These are phyloP conservation scores for Neolecta irregularis DNA, from an alignment of 1,139 yeast genomes.

Conservation along the genomic window DNA sequence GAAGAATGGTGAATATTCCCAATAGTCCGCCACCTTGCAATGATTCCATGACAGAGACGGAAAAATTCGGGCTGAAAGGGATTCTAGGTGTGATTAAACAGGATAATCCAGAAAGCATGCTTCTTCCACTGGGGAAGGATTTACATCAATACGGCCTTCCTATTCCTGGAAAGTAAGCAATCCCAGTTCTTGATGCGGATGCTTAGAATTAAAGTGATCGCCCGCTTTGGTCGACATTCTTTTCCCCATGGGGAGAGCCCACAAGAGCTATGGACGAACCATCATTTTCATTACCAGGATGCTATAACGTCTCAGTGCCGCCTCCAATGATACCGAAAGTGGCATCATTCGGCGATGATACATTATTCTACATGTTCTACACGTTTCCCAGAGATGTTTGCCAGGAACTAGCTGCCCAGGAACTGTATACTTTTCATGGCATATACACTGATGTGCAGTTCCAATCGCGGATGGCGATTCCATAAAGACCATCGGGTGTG, in stretches of 20 bases:
- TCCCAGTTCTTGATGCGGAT: neutral
- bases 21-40: neutral
- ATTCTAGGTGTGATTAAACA: constrained; percentile 1
- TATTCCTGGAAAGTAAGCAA: neutral
- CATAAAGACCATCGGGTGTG: constrained; percentile 92
- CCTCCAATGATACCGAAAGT: constrained; percentile 56
- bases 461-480: constrained; percentile 86
- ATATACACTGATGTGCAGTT: constrained; percentile 14
- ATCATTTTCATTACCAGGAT: constrained; percentile 42
- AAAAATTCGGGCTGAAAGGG: constrained; percentile 3
- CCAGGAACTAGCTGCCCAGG: constrained; percentile 89
- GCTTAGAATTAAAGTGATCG: constrained; percentile 1
- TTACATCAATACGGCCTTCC: constrained; percentile 1
- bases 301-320: constrained; percentile 37
- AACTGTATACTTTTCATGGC: constrained; percentile 33
- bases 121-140: constrained; percentile 1
- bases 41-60: neutral
- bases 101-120: constrained; percentile 2
- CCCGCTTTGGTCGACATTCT: constrained; percentile 1
- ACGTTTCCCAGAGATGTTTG: constrained; percentile 84
- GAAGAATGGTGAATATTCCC: neutral
- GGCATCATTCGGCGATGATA: constrained; percentile 72
- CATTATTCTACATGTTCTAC: constrained; percentile 83
- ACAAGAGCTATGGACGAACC: constrained; percentile 37
- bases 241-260: constrained; percentile 3